phyloP scores from a whole-genome alignment of 371 early-diverging fungal species.

The Capillidium rhysosporum region DNA sequence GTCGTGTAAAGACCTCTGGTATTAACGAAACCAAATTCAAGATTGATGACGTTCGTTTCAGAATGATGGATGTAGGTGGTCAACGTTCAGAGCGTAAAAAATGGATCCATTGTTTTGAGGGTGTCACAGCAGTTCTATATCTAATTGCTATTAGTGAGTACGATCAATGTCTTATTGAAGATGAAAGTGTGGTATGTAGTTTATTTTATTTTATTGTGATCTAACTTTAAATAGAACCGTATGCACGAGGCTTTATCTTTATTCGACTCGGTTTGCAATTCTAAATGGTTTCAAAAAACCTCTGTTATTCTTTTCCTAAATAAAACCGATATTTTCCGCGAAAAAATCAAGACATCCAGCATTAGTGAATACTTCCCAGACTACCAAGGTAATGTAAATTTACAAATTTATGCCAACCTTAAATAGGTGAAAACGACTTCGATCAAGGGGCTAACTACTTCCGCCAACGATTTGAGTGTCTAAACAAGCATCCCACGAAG shows the following conservation, averaged over 20 bases:
- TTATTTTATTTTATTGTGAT: background rate
- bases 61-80: conserved; percentile 88
- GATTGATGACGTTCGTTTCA: conserved; percentile 49
- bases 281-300: conserved; percentile 78
- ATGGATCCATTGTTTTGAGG: conserved; percentile 90
- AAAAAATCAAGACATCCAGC: conserved; percentile 57
- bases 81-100: conserved; percentile 83
- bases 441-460: conserved; percentile 32
- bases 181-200: conserved; percentile 51
- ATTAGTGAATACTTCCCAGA: conserved; percentile 76
- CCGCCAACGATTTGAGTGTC: conserved; percentile 18
- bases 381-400: conserved; percentile 29
- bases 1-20: conserved; percentile 68
- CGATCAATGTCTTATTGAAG: conserved; percentile 85
- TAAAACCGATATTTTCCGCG: conserved; percentile 86
- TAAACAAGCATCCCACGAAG: conserved; percentile 20
- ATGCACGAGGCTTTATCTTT: conserved; percentile 90
- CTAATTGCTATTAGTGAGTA: conserved; percentile 86
- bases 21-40: conserved; percentile 73
- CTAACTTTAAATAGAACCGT: conserved; percentile 22
- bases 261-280: conserved; percentile 89
- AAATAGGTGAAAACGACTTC: conserved; percentile 33
- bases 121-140: conserved; percentile 84
- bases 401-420: background rate
- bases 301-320: conserved; percentile 88